These are phyloP conservation scores for Tympanopsis confertula DNA, from an alignment of 2,329 filamentous ascomycete species.

Conservation along the genomic window DNA sequence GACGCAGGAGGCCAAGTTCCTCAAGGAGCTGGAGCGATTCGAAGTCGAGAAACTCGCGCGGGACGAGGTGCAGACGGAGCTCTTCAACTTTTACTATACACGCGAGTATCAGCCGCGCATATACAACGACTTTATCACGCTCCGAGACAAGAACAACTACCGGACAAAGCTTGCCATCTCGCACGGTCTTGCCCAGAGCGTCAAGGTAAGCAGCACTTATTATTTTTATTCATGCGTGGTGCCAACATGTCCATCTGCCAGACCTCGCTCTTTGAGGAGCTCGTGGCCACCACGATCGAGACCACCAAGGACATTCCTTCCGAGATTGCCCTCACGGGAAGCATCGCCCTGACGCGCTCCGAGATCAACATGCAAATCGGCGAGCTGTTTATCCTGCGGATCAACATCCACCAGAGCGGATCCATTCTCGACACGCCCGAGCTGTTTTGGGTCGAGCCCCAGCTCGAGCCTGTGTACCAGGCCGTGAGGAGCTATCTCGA, in stretches of 20 bases:
- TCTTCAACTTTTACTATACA: conserved; percentile 99
- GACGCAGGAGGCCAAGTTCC: conserved; percentile 77
- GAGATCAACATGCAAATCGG: conserved; percentile 99
- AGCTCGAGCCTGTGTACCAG: conserved; percentile 90
- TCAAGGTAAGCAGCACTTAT: conserved; percentile 50
- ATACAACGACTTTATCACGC: conserved; percentile 97
- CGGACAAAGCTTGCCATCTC: conserved; percentile 97
- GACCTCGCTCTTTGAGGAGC: conserved; percentile 91
- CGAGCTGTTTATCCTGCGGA: conserved; percentile 91
- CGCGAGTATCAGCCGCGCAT: conserved; percentile 94
- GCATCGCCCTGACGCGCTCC: conserved; percentile 73
- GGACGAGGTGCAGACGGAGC: conserved; percentile 87
- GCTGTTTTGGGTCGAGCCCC: conserved; percentile 95
- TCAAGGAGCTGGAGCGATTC: conserved; percentile 93
- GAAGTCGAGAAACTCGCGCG: conserved; percentile 79
- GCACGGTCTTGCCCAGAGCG: conserved; percentile 86
- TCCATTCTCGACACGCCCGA: conserved; percentile 94
- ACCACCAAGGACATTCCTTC: conserved; percentile 86
- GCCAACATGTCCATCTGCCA: conserved; percentile 16
- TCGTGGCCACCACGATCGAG: conserved; percentile 87
- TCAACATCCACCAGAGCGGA: conserved; percentile 95
- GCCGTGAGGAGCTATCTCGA: conserved; percentile 91
- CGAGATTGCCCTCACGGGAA: conserved; percentile 84
- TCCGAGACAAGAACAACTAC: conserved; percentile 88
- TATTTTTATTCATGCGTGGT: neutral